A percentile compares a stretch with the other conserved stretches of the same genome.
These are phyloP conservation scores for Cutaneotrichosporon arboriforme DNA, from an alignment of 1,284 basidiomycete species.

Conservation along the genomic window DNA sequence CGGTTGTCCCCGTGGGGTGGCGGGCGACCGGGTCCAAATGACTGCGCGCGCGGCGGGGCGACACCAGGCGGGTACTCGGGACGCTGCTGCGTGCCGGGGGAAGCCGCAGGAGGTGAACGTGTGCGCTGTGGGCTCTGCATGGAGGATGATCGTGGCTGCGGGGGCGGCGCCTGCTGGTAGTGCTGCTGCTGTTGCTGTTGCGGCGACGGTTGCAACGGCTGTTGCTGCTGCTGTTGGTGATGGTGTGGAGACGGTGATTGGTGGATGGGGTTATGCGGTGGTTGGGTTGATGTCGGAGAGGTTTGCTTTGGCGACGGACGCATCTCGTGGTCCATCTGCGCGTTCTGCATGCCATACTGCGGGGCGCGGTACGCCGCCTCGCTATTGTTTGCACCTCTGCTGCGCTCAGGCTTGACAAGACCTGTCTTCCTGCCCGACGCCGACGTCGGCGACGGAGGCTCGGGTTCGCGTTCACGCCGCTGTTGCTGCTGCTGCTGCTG, in stretches of 20 bases:
- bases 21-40: not conserved
- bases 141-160: slow-evolving; percentile 11
- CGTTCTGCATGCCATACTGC: slow-evolving; percentile 87
- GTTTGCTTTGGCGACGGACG: slow-evolving; percentile 8
- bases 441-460: slow-evolving; percentile 36
- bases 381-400: slow-evolving; percentile 51
- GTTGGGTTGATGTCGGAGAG: slow-evolving; percentile 13
- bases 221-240: slow-evolving; percentile 5
- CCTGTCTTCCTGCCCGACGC: slow-evolving; percentile 26
- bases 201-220: slow-evolving; percentile 5
- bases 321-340: slow-evolving; percentile 77
- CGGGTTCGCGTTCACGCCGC: not conserved
- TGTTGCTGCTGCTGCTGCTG: slow-evolving; percentile 2
- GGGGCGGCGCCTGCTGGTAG: slow-evolving; percentile 5
- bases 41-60: slow-evolving; percentile 11
- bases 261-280: slow-evolving; percentile 1
- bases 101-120: slow-evolving; percentile 12
- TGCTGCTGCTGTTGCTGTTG: slow-evolving; percentile 11
- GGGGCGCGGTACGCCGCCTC: slow-evolving; percentile 82
- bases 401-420: slow-evolving; percentile 43
- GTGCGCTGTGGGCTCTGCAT: slow-evolving; percentile 7
- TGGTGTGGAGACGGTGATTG: slow-evolving; percentile 7
- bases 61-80: slow-evolving; percentile 15
- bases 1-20: not conserved
- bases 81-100: slow-evolving; percentile 9